Percentiles rank a stretch among this genome's conserved stretches.
Evolutionary conservation across 257 asterid species (phyloP).

Genomic region (Linderniella brevidens): DNA sequence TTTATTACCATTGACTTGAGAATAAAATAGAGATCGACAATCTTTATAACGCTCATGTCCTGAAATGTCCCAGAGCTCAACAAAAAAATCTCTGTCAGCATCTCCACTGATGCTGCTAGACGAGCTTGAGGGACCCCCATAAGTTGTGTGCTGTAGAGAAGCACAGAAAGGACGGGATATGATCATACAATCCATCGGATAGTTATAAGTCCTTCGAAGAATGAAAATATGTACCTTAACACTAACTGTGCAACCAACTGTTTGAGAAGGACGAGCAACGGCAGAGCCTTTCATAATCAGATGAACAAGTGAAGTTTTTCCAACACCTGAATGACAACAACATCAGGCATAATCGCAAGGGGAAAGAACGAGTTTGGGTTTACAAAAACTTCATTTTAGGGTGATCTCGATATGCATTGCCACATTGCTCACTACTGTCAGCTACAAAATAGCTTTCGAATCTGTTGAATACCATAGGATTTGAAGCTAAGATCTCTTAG

Average conservation of each 20-base stretch:
- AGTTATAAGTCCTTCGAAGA: constrained; percentile 4
- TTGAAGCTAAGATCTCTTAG: no score
- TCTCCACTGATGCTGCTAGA: constrained; percentile 55
- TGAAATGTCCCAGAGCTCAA: constrained; percentile 93
- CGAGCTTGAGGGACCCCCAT: constrained; percentile 60
- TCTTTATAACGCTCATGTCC: constrained; percentile 95
- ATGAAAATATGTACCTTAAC: constrained; percentile 41
- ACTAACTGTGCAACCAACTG: constrained; percentile 71
- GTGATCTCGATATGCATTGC: no score
- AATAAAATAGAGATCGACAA: constrained; percentile 80
- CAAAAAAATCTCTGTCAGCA: constrained; percentile 60
- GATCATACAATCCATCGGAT: constrained; percentile 6
- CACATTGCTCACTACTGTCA: no score
- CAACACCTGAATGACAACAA: constrained; percentile 66
- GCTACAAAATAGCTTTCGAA: no score
- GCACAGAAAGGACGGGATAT: constrained; percentile 7
- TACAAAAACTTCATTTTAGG: no score
- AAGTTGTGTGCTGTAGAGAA: constrained; percentile 56
- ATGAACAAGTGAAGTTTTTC: constrained; percentile 90
- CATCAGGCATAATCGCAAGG: no score
- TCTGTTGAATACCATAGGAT: no score
- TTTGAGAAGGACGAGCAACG: constrained; percentile 62
- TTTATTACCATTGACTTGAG: constrained; percentile 76
- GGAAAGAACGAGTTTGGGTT: no score
- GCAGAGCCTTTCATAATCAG: constrained; percentile 80